phyloP scores from a whole-genome alignment of 2,329 filamentous ascomycete genomes.

The Fusarium solani-melongenae region DNA sequence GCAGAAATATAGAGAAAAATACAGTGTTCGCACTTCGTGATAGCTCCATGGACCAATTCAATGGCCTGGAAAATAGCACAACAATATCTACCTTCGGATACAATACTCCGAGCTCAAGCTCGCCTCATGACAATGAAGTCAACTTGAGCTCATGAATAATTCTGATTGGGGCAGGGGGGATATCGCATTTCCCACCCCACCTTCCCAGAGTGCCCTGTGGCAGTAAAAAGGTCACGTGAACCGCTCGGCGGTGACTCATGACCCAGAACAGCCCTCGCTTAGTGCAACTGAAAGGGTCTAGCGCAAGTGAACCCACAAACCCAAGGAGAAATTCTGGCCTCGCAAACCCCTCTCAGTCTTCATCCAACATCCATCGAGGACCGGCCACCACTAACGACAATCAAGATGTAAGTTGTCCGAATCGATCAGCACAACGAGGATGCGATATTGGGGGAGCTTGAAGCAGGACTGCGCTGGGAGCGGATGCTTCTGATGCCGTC shows the following conservation, averaged over 20 bases:
- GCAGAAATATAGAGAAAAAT: neutral
- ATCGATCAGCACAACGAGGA: conserved; percentile 29
- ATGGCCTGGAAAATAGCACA: neutral
- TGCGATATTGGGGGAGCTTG: conserved; percentile 22
- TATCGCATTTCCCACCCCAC: neutral
- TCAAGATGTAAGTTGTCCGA: conserved; percentile 57
- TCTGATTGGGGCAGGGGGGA: conserved; percentile 3
- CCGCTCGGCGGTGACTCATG: conserved; percentile 37
- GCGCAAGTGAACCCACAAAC: conserved; percentile 58
- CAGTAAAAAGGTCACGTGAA: conserved; percentile 39
- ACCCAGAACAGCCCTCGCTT: conserved; percentile 55
- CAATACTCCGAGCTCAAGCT: conserved; percentile 1
- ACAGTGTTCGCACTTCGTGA: neutral
- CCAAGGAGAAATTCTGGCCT: conserved; percentile 54
- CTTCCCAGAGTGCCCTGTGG: conserved; percentile 5
- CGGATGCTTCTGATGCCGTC: conserved; percentile 35
- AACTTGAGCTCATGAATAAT: neutral
- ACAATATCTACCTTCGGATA: neutral
- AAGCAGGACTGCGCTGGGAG: conserved; percentile 22
- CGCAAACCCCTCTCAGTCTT: conserved; percentile 54
- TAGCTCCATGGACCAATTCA: neutral
- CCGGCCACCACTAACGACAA: conserved; percentile 54
- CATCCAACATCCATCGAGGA: conserved; percentile 53
- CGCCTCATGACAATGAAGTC: neutral
- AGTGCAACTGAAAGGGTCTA: conserved; percentile 45